Evolutionary conservation across 768 basidiomycete species (phyloP).

Genomic region (Kockovaella imperatae): DNA sequence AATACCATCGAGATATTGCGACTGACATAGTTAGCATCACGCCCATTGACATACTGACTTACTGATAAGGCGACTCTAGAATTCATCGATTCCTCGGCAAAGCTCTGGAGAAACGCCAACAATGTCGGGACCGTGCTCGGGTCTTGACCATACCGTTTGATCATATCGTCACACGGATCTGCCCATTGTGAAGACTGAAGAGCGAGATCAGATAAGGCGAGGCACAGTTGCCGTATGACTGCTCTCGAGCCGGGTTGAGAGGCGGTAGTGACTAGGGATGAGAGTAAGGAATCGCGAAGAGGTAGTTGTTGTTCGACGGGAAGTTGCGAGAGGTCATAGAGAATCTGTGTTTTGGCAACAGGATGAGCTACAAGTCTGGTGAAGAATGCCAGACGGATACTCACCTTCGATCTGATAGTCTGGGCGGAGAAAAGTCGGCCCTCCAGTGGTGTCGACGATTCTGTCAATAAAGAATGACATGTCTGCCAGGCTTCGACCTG

Average conservation of each 20-base stretch:
- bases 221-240: slow-evolving; percentile 78
- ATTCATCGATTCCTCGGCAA: slow-evolving; percentile 84
- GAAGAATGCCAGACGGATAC: slow-evolving; percentile 32
- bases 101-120: slow-evolving; percentile 77
- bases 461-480: slow-evolving; percentile 81
- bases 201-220: slow-evolving; percentile 83
- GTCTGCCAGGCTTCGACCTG: slow-evolving; percentile 94
- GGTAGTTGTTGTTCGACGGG: slow-evolving; percentile 61
- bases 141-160: slow-evolving; percentile 75
- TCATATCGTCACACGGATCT: slow-evolving; percentile 69
- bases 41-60: slow-evolving; percentile 42
- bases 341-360: slow-evolving; percentile 63
- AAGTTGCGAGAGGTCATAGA: slow-evolving; percentile 88
- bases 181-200: slow-evolving; percentile 76
- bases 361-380: slow-evolving; percentile 19
- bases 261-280: slow-evolving; percentile 64
- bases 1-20: slow-evolving; percentile 8
- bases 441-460: slow-evolving; percentile 64
- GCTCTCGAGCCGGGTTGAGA: slow-evolving; percentile 59
- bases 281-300: slow-evolving; percentile 78
- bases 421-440: slow-evolving; percentile 93
- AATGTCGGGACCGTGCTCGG: slow-evolving; percentile 74
- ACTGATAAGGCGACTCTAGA: slow-evolving; percentile 81
- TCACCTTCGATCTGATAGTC: slow-evolving; percentile 87
- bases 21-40: background rate